These are phyloP conservation scores for Barnettozyma hawaiiensis DNA, from an alignment of 1,139 yeast species.

Conservation along the genomic window DNA sequence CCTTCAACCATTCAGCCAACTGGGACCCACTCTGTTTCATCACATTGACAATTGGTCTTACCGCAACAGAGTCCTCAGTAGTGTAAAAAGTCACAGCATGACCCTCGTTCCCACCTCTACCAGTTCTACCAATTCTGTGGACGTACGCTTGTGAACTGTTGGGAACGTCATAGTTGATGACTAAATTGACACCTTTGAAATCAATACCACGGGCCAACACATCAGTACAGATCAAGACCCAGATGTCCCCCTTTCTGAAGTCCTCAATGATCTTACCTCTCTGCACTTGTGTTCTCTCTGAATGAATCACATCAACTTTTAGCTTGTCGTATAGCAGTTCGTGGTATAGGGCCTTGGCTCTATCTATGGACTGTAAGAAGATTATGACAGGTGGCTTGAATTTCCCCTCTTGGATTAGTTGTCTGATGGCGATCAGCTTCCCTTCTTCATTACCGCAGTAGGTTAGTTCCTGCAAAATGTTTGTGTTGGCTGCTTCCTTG, in stretches of 20 bases:
- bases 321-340: conserved; percentile 86
- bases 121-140: conserved; percentile 98
- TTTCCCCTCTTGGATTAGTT: conserved; percentile 77
- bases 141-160: conserved; percentile 91
- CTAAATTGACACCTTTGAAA: conserved; percentile 91
- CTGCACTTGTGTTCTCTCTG: conserved; percentile 87
- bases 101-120: conserved; percentile 88
- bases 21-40: conserved; percentile 88
- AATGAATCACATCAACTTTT: conserved; percentile 93
- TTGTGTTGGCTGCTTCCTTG: conserved; percentile 84
- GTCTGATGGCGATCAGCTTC: conserved; percentile 84
- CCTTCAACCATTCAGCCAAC: conserved; percentile 76
- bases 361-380: conserved; percentile 82
- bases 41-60: conserved; percentile 84
- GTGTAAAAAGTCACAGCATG: conserved; percentile 90
- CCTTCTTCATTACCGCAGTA: conserved; percentile 96
- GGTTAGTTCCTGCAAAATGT: conserved; percentile 77
- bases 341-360: conserved; percentile 93
- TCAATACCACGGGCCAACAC: conserved; percentile 96
- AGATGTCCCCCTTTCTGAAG: conserved; percentile 82
- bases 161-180: conserved; percentile 95
- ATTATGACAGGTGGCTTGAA: conserved; percentile 91
- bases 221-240: conserved; percentile 97
- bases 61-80: conserved; percentile 71
- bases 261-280: conserved; percentile 80